phyloP scores from a whole-genome alignment of 2,329 filamentous ascomycete genomes.

The Scedosporium apiospermum region DNA sequence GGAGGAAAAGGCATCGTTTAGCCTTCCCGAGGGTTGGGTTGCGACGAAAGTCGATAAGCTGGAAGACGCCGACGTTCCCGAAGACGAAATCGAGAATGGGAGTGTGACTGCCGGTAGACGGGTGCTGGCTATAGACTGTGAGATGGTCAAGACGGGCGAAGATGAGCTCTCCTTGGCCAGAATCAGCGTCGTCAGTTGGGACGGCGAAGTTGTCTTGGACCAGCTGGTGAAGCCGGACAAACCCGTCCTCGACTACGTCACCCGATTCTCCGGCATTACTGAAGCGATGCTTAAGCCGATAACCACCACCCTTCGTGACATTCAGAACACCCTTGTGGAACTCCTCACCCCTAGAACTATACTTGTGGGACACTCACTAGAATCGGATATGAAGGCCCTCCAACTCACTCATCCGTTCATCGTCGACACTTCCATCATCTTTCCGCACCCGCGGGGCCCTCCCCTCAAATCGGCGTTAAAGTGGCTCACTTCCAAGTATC shows the following conservation, averaged over 20 bases:
- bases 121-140: constrained; percentile 80
- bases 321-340: constrained; percentile 66
- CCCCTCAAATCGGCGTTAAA: constrained; percentile 87
- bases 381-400: constrained; percentile 75
- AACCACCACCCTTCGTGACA: constrained; percentile 73
- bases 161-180: constrained; percentile 76
- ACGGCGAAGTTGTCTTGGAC: constrained; percentile 72
- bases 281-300: constrained; percentile 71
- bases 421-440: constrained; percentile 83
- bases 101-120: constrained; percentile 75
- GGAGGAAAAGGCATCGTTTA: neutral
- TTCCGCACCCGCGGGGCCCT: constrained; percentile 80
- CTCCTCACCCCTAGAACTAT: constrained; percentile 66
- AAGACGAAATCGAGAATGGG: constrained; percentile 64
- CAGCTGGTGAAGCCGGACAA: constrained; percentile 84
- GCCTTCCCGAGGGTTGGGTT: constrained; percentile 59
- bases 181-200: constrained; percentile 80
- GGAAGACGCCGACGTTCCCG: constrained; percentile 58
- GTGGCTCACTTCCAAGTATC: constrained; percentile 78
- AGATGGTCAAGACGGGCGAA: constrained; percentile 88
- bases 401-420: constrained; percentile 86
- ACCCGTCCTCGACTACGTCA: constrained; percentile 89
- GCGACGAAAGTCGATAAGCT: constrained; percentile 61
- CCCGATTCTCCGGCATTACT: constrained; percentile 86
- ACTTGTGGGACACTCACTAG: constrained; percentile 70